Percentiles rank a stretch among this genome's conserved stretches.
Evolutionary conservation across 1,284 basidiomycete genomes (phyloP).

Genomic region (Retiboletus fuscus): DNA sequence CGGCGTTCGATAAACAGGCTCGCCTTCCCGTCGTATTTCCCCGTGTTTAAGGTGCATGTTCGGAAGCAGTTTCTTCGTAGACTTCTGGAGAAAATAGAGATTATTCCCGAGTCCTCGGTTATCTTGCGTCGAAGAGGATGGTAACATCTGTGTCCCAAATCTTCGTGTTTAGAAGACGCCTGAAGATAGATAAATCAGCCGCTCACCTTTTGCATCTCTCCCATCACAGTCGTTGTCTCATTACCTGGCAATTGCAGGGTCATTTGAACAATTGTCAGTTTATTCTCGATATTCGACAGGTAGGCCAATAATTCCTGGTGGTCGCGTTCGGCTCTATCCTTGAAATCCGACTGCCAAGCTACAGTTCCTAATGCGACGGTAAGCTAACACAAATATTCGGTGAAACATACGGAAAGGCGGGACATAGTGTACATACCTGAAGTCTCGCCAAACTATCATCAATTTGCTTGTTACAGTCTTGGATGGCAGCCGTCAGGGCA

Average conservation of each 20-base stretch:
- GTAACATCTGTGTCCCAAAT: not conserved
- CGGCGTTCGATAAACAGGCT: not conserved
- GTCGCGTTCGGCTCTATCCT: not conserved
- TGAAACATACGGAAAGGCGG: not conserved
- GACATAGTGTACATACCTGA: not conserved
- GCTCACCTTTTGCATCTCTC: slow-evolving; percentile 1
- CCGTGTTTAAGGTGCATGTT: not conserved
- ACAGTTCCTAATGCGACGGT: slow-evolving; percentile 3
- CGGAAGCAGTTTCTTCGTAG: not conserved
- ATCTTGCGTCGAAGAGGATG: slow-evolving; percentile 1
- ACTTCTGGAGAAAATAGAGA: slow-evolving; percentile 4
- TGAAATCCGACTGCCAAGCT: not conserved
- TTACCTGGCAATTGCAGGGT: not conserved
- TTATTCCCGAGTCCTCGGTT: not conserved
- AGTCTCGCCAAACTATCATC: not conserved
- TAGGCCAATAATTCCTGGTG: not conserved
- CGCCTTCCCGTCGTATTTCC: not conserved
- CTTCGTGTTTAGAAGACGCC: not conserved
- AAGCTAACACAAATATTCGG: not conserved
- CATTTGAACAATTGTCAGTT: not conserved
- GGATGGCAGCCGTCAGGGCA: not conserved
- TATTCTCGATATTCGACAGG: not conserved
- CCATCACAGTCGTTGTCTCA: not conserved
- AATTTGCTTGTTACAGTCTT: slow-evolving; percentile 1
- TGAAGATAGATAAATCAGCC: not conserved